Conservation (phyloP, 768 basidiomycete genomes). For the Cystobasidium ongulense region DNA sequence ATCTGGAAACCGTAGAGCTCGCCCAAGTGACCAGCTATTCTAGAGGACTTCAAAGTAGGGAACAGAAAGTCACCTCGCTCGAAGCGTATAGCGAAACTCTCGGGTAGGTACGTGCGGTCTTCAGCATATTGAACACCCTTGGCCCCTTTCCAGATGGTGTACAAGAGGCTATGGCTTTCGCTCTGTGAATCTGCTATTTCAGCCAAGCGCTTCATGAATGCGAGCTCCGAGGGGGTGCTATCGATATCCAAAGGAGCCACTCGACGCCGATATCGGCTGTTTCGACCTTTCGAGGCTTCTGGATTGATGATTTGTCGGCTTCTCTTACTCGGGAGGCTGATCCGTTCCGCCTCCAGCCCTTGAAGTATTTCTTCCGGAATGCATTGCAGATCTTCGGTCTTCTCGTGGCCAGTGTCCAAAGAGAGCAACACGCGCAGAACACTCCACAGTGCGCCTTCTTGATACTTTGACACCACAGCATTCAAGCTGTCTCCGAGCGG, state of each 20-base stretch:
- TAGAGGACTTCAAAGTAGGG: not conserved
- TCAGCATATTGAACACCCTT: not conserved
- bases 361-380: not conserved
- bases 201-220: not conserved
- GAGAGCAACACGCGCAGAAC: not conserved
- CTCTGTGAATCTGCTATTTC: not conserved
- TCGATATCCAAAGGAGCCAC: not conserved
- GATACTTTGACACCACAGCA: not conserved
- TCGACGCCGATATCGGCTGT: not conserved
- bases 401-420: not conserved
- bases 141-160: not conserved
- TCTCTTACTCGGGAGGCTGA: slow-evolving; percentile 14
- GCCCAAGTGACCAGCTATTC: not conserved
- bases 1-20: not conserved
- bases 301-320: not conserved
- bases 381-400: not conserved
- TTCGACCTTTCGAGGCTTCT: not conserved
- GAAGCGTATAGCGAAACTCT: slow-evolving; percentile 9
- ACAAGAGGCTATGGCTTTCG: not conserved
- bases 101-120: not conserved
- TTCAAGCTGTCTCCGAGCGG: not conserved
- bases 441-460: not conserved
- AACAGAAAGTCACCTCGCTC: slow-evolving; percentile 15
- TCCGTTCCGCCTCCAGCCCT: not conserved
- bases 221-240: not conserved